Evolutionary conservation across 2,329 filamentous ascomycete species (phyloP), one percentile per base, ranked within the genome.

Genomic region (Juglanconis juglandina): DNA sequence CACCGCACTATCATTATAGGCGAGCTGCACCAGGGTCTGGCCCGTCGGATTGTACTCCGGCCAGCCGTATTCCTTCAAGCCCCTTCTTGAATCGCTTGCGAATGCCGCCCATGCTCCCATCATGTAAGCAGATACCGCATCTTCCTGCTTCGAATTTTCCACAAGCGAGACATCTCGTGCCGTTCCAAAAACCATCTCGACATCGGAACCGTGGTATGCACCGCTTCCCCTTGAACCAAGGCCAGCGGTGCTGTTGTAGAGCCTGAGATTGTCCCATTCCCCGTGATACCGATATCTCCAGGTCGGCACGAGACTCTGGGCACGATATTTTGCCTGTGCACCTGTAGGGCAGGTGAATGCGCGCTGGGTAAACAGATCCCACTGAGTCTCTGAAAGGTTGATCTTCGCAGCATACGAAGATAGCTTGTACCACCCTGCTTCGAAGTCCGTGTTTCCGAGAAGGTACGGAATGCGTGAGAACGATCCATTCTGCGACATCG

Each of bases 281-380:
- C 54, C 54, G 44, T 50, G 46, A 11, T 57, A 57, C 17, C 57
- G 51, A 13, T 59, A 59, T 35, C 57, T 53, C 57, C 57, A 59
- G 11, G 51, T 59, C 14, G 57, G 57, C 34, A 57, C 46, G 2
- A 42, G 54, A 10, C 49, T 24, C 17, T 57, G 14, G 3, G 35
- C 35, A 14, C 54, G 54, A 24, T 57, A 57, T 34, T 46, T 34
- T 35, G 54, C 54, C 54, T 57, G 54, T 14, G 54, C 46, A 14
- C 34, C 54, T n/a, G 54, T 57, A 3, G 54, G 35, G 46, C 54
- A 57, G 5, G 54, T 57, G 46, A 57, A 57, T 35, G 54, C 54
- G 30, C 54, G 54, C 46, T 57, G 46, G 54, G 49, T 57, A 46
- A 42, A 57, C 14, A 57, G 35, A 10, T 57, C 54, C 54, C 54